Base-by-base conservation (phyloP, 352 stramenopile genomes). In the Globisporangium canariense region DNA sequence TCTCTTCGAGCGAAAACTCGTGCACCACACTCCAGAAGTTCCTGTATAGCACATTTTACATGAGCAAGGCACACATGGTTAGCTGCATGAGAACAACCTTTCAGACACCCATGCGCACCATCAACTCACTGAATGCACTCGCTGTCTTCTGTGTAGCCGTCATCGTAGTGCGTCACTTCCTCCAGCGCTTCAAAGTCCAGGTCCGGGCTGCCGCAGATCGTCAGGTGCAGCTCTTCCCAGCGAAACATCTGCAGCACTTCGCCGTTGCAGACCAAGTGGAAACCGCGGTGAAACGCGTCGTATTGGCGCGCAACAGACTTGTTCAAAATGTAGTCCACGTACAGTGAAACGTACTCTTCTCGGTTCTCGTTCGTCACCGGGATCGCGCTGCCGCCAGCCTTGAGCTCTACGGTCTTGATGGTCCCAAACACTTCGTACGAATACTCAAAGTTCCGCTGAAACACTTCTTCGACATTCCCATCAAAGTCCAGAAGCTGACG, bases 21-120 rank as follows among this genome's bases (percentile, higher is more conserved):
- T 93, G 84, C n/a, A 95, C 81, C 10, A 95, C 73, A 20, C 76
- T 81, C 87, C 87, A 95, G 62, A 95, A 93, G 68, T 89, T 70
- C 58, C 81, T 91, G 53, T 16, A 52, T n/a, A 50, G 11, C 3
- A 57, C 3, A 57, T 14, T n/a, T 46, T 20, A 56, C 9, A 45
- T n/a, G 11, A 14, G 9, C 1, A 22, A 16, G 14, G n/a, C 7
- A 36, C 16, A 47, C 3, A 46, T 46, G 41, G 41, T 16, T 32
- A 58, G 32, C 6, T 11, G 7, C 20, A 4, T 47, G 41, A 47
- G 41, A 30, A 56, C 20, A 43, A 20, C 45, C 64, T 59, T 41
- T 0, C 11, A 0, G 32, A 36, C 32, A 36, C 28, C 16, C 13
- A 47, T 14, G 34, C 36, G 14, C 3, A 41, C 0, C 8, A 16